Conservation (phyloP, 2,329 filamentous ascomycete species). For the Fusarium humuli region DNA sequence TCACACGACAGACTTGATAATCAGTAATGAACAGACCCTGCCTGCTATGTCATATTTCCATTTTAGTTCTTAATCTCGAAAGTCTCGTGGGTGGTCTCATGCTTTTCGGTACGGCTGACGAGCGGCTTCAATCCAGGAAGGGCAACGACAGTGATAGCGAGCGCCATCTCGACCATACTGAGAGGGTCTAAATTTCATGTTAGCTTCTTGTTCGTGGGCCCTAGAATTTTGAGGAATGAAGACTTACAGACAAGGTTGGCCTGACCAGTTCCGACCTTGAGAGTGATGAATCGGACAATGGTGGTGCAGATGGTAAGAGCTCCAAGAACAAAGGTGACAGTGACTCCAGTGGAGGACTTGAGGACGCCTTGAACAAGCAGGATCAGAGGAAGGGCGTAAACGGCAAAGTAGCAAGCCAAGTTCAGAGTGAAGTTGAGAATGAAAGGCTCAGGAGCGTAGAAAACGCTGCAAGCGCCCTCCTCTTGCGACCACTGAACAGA, state of each 20-base stretch:
- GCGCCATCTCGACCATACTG: conserved; percentile 38
- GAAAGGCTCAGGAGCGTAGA: conserved; percentile 50
- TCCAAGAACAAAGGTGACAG: conserved; percentile 34
- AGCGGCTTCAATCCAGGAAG: conserved; percentile 40
- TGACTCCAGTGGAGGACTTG: conserved; percentile 27
- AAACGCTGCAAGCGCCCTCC: conserved; percentile 52
- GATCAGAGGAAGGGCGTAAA: conserved; percentile 50
- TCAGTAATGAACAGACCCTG: background rate
- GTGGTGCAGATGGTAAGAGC: conserved; percentile 36
- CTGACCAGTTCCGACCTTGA: conserved; percentile 39
- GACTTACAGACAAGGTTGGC: conserved; percentile 42
- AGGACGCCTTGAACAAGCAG: conserved; percentile 45
- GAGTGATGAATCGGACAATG: conserved; percentile 30
- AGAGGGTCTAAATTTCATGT: conserved; percentile 25
- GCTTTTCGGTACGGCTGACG: conserved; percentile 12
- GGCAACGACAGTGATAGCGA: conserved; percentile 36
- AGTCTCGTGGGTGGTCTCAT: conserved; percentile 9
- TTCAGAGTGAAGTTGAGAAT: conserved; percentile 53
- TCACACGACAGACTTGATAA: background rate
- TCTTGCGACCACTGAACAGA: conserved; percentile 53
- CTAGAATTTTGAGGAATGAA: too few species aligned
- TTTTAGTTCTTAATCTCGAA: conserved; percentile 29
- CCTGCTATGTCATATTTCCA: background rate
- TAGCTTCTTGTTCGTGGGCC: background rate
- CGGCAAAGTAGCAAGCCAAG: conserved; percentile 49